Evolutionary conservation across 805 yeast genomes (phyloP).

Genomic region (Saccharomycopsis fodiens): DNA sequence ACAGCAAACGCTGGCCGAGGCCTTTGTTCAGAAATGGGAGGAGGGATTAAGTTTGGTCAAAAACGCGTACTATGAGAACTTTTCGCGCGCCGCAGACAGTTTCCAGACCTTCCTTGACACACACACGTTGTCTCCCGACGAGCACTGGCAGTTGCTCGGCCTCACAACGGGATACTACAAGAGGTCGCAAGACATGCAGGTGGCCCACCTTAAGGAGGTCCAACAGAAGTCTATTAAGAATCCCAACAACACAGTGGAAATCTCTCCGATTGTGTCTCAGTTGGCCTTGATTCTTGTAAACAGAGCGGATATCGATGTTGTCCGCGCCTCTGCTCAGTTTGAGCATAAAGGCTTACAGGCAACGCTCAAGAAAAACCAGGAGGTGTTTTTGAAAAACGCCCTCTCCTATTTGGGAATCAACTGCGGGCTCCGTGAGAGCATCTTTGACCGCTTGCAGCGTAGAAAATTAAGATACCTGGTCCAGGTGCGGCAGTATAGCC

Average conservation of each 20-base stretch:
- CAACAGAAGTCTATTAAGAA: slow-evolving; percentile 9
- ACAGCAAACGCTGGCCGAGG: not conserved
- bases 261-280: slow-evolving; percentile 14
- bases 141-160: slow-evolving; percentile 12
- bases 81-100: slow-evolving; percentile 18
- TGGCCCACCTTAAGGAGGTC: slow-evolving; percentile 2
- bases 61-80: slow-evolving; percentile 8
- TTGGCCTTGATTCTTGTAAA: slow-evolving; percentile 11
- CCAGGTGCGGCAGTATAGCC: slow-evolving; percentile 14
- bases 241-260: slow-evolving; percentile 11
- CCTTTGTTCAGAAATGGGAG: slow-evolving; percentile 7
- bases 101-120: slow-evolving; percentile 17
- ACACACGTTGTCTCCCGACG: not conserved
- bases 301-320: slow-evolving; percentile 18
- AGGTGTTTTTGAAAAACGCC: slow-evolving; percentile 10
- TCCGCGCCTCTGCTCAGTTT: not conserved
- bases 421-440: slow-evolving; percentile 19
- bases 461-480: slow-evolving; percentile 13
- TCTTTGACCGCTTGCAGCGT: slow-evolving; percentile 16
- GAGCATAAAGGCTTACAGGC: not conserved
- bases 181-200: slow-evolving; percentile 13
- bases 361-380: slow-evolving; percentile 7
- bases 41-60: not conserved
- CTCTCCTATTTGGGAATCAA: slow-evolving; percentile 12
- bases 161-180: slow-evolving; percentile 14